Conservation (phyloP, 208 protist species). For the Leishmania aethiopica region DNA sequence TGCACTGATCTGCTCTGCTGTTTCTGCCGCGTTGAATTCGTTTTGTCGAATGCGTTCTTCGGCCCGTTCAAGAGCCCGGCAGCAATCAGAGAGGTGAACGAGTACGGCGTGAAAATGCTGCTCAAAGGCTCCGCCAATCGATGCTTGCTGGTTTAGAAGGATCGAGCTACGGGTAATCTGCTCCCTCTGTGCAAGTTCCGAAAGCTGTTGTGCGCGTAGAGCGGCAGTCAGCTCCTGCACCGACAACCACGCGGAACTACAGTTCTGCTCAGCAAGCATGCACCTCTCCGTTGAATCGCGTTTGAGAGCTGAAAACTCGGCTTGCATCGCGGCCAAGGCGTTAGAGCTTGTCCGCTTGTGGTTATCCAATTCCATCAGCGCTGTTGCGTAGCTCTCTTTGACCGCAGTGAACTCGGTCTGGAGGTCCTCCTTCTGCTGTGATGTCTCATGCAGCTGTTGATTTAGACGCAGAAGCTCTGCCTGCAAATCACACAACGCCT, state of each 20-base stretch:
- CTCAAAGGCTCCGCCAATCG: not conserved
- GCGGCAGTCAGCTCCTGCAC: conserved; percentile 39
- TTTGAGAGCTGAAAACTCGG: conserved; percentile 18
- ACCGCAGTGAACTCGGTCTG: conserved; percentile 51
- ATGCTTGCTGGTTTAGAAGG: conserved; percentile 8
- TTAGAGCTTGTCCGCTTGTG: conserved; percentile 27
- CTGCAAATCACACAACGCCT: conserved; percentile 44
- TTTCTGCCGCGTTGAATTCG: not conserved
- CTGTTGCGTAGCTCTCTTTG: conserved; percentile 65
- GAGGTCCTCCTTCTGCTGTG: conserved; percentile 43
- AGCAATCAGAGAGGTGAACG: not conserved
- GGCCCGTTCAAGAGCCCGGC: not conserved
- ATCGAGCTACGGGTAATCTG: conserved; percentile 14
- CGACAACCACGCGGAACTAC: conserved; percentile 20
- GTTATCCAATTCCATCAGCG: conserved; percentile 65
- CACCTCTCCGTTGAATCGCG: conserved; percentile 21
- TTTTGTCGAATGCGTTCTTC: conserved; percentile 7
- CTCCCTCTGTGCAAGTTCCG: conserved; percentile 22
- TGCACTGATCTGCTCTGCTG: not conserved
- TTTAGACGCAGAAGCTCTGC: conserved; percentile 16
- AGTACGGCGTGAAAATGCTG: not conserved
- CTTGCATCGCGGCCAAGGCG: conserved; percentile 2
- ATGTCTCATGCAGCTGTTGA: conserved; percentile 26
- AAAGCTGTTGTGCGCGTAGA: conserved; percentile 28
- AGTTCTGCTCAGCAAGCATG: conserved; percentile 31